phyloP scores from a whole-genome alignment of 2,329 filamentous ascomycete genomes.

The Neonectria neomacrospora region DNA sequence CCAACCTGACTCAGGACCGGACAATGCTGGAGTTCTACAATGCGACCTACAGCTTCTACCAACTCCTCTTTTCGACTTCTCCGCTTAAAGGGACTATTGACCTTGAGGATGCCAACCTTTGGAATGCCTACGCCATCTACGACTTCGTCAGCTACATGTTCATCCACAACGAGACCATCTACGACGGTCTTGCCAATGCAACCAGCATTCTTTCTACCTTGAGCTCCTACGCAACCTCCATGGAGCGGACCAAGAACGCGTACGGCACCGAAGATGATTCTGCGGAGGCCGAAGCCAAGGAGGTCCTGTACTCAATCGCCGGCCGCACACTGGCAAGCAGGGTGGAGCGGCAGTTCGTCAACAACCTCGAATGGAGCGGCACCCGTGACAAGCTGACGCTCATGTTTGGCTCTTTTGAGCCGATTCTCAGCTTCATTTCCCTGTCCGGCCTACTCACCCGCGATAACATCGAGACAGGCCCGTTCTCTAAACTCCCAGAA shows the following conservation, averaged over 20 bases:
- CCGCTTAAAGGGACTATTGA: conserved; percentile 54
- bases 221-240: conserved; percentile 70
- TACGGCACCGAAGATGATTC: conserved; percentile 64
- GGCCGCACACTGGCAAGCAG: conserved; percentile 63
- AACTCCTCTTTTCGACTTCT: conserved; percentile 51
- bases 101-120: conserved; percentile 52
- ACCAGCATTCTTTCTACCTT: conserved; percentile 58
- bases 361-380: conserved; percentile 55
- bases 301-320: conserved; percentile 58
- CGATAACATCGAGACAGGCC: conserved; percentile 61
- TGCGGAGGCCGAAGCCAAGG: conserved; percentile 50
- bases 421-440: conserved; percentile 66
- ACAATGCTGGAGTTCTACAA: conserved; percentile 41
- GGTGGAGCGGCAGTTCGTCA: conserved; percentile 56
- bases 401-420: conserved; percentile 65
- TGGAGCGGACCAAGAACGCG: conserved; percentile 68
- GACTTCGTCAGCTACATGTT: conserved; percentile 66
- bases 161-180: conserved; percentile 60
- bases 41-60: conserved; percentile 55
- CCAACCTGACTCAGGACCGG: conserved; percentile 41
- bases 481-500: conserved; percentile 60
- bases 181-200: conserved; percentile 50
- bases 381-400: conserved; percentile 60
- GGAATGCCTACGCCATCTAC: conserved; percentile 64
- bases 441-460: conserved; percentile 59